Percentiles rank a stretch among this genome's conserved stretches.
Evolutionary conservation across 1,139 yeast genomes (phyloP).

Genomic region (Scheffersomyces illinoinensis): DNA sequence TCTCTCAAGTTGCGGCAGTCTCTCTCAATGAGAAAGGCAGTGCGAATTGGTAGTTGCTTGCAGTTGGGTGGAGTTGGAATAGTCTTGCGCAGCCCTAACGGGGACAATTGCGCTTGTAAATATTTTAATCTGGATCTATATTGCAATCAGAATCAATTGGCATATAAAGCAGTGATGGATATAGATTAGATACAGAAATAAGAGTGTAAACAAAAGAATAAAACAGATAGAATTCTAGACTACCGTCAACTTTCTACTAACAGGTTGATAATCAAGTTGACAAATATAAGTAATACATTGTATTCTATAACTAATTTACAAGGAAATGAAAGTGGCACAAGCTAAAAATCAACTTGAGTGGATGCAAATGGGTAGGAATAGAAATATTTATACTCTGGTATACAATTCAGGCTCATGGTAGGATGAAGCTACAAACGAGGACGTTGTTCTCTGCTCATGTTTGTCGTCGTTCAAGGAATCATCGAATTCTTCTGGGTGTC

Average conservation of each 20-base stretch:
- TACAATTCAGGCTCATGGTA: neutral
- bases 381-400: neutral
- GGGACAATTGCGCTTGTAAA: too few relatives aligned
- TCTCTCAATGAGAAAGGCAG: too few relatives aligned
- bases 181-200: neutral
- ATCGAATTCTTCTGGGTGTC: constrained; percentile 15
- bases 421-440: constrained; percentile 10
- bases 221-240: neutral
- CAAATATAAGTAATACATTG: neutral
- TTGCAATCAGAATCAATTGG: too few relatives aligned
- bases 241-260: neutral
- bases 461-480: constrained; percentile 1
- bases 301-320: neutral
- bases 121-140: too few relatives aligned
- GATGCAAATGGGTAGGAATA: neutral
- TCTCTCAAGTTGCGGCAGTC: too few relatives aligned
- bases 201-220: neutral
- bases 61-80: too few relatives aligned
- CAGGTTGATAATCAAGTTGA: neutral
- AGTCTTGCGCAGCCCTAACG: too few relatives aligned
- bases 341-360: neutral
- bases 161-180: neutral
- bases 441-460: constrained; percentile 7
- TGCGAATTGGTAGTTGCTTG: too few relatives aligned
- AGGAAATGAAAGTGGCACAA: neutral